Evolutionary conservation across 192 early-diverging fungal genomes (phyloP).

Genomic region (Dissophora ornata): DNA sequence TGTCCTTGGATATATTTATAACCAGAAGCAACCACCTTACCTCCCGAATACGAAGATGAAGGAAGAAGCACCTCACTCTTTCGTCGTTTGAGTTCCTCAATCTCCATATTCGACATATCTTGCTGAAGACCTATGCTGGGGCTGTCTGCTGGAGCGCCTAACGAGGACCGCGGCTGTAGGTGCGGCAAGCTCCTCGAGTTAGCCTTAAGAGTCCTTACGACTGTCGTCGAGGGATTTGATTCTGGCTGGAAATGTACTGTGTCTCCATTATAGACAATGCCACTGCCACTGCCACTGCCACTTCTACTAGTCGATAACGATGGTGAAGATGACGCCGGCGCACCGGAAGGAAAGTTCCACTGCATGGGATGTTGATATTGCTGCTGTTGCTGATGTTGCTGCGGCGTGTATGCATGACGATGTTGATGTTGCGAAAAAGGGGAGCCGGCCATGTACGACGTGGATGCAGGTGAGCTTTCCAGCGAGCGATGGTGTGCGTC

Average conservation of each 20-base stretch:
- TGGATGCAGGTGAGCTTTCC: conserved; percentile 7
- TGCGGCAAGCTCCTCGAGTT: conserved; percentile 47
- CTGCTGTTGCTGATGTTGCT: conserved; percentile 19
- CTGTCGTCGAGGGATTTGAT: neutral
- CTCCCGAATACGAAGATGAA: conserved; percentile 13
- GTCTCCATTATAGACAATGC: conserved; percentile 1
- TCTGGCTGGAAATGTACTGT: conserved; percentile 9
- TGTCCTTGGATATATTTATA: neutral
- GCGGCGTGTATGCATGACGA: too few relatives aligned
- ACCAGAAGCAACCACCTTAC: neutral
- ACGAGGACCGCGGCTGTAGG: conserved; percentile 30
- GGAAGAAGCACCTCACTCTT: conserved; percentile 42
- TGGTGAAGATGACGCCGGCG: conserved; percentile 3
- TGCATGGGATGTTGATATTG: conserved; percentile 10
- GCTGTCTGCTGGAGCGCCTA: conserved; percentile 4
- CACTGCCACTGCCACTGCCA: neutral
- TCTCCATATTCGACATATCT: conserved; percentile 29
- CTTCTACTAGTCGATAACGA: neutral
- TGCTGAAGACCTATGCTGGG: conserved; percentile 20
- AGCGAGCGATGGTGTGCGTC: conserved; percentile 16
- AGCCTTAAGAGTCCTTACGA: conserved; percentile 31
- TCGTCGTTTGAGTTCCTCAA: conserved; percentile 40
- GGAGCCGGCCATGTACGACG: neutral
- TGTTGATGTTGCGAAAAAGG: conserved; percentile 11
- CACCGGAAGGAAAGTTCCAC: conserved; percentile 18